A percentile compares a stretch with the other conserved stretches of the same genome.
Evolutionary conservation across 2,329 filamentous ascomycete genomes (phyloP).

Genomic region (Pochonia chlamydosporia): DNA sequence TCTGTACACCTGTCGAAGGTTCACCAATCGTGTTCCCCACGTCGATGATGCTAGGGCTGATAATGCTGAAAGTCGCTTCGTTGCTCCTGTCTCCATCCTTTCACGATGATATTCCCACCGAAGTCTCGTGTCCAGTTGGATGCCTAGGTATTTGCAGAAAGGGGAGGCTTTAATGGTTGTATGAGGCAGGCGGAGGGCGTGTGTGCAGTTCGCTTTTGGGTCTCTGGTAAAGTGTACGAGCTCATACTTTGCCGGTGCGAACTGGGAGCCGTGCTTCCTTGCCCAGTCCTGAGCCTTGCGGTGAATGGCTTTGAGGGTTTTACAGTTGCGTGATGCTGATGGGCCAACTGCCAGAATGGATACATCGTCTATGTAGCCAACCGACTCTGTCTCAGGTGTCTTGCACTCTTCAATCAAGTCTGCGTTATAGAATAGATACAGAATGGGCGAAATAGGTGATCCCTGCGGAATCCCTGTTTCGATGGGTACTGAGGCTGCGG

Average conservation of each 20-base stretch:
- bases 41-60: conserved; percentile 16
- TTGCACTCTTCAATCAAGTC: conserved; percentile 16
- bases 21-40: conserved; percentile 14
- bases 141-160: not conserved
- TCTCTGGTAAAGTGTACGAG: not conserved
- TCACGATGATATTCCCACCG: conserved; percentile 15
- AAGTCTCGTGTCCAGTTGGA: conserved; percentile 16
- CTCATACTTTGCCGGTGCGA: not conserved
- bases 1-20: conserved; percentile 19
- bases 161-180: not conserved
- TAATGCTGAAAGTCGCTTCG: conserved; percentile 15
- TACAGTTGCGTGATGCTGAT: not conserved
- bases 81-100: conserved; percentile 13
- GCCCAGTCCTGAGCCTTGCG: not conserved
- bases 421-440: conserved; percentile 22
- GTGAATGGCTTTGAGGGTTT: not conserved
- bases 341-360: not conserved
- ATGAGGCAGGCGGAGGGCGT: not conserved
- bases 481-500: conserved; percentile 4
- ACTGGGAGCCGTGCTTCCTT: not conserved
- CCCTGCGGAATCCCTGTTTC: conserved; percentile 17
- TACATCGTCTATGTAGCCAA: conserved; percentile 8
- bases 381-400: conserved; percentile 7
- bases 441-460: conserved; percentile 18
- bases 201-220: not conserved